Conservation (phyloP, 306 rosid genomes). For the Aeschynomene evenia region DNA sequence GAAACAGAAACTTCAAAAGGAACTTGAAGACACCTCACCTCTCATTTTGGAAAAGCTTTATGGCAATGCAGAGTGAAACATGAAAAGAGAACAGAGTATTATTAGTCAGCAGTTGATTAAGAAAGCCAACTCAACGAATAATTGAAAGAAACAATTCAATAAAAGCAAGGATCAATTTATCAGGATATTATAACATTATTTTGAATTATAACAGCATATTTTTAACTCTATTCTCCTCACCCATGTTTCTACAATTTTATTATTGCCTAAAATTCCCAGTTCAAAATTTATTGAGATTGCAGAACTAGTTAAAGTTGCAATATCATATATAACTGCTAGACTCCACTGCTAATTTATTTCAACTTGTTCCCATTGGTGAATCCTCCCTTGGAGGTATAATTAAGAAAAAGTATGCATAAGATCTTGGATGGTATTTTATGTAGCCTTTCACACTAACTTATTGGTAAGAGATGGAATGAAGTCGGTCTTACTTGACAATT, state of each 20-base stretch:
- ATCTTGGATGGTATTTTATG: neutral
- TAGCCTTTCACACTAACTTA: conserved; percentile 16
- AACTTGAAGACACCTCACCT: conserved; percentile 58
- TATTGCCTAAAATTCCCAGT: neutral
- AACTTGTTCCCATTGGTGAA: neutral
- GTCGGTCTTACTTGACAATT: conserved; percentile 73
- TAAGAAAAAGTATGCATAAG: neutral
- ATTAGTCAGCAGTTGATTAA: conserved; percentile 39
- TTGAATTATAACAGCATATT: neutral
- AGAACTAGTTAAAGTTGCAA: neutral
- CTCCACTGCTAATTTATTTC: neutral
- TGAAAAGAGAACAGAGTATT: conserved; percentile 42
- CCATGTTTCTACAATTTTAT: neutral
- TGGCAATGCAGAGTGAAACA: conserved; percentile 28
- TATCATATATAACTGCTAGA: neutral
- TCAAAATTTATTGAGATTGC: conserved; percentile 13
- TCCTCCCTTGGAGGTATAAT: neutral
- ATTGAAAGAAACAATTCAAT: conserved; percentile 12
- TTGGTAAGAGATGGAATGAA: conserved; percentile 25
- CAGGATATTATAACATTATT: neutral
- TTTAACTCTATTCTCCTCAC: neutral
- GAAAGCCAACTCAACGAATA: conserved; percentile 36
- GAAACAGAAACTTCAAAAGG: conserved; percentile 29
- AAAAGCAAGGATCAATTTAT: conserved; percentile 5
- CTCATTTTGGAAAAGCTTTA: conserved; percentile 87